Percentiles rank a stretch among this genome's conserved stretches.
Evolutionary conservation across 345 rosid genomes (phyloP).

Genomic region (Fremontodendron californicum): DNA sequence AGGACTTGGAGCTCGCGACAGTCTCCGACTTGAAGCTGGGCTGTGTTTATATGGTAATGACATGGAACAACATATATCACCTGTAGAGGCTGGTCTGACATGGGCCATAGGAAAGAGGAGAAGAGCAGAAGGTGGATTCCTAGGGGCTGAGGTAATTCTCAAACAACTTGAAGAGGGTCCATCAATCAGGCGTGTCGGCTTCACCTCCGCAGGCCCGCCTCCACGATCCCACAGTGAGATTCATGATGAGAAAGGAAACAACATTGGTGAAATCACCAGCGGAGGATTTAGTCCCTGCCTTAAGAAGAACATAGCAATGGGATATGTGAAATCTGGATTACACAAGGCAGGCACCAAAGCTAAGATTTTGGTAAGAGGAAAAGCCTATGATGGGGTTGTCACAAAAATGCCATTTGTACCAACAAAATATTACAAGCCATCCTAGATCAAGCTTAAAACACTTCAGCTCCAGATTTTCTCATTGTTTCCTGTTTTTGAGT

Average conservation of each 20-base stretch:
- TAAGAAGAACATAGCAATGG: conserved; percentile 97
- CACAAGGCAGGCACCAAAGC: conserved; percentile 85
- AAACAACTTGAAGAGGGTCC: conserved; percentile 87
- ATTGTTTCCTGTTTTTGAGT: neutral
- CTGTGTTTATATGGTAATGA: conserved; percentile 88
- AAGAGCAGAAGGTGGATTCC: conserved; percentile 89
- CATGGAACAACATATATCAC: conserved; percentile 87
- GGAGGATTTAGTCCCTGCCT: conserved; percentile 97
- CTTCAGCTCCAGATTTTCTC: neutral
- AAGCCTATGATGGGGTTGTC: conserved; percentile 73
- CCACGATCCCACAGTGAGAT: conserved; percentile 91
- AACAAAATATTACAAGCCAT: conserved; percentile 78
- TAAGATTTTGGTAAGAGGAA: conserved; percentile 77
- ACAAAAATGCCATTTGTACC: conserved; percentile 87
- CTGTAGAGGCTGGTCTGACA: conserved; percentile 89
- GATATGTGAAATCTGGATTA: conserved; percentile 85
- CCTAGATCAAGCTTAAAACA: conserved; percentile 31
- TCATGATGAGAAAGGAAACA: conserved; percentile 62
- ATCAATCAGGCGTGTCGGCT: conserved; percentile 75
- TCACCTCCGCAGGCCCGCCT: conserved; percentile 82
- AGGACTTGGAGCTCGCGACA: conserved; percentile 93
- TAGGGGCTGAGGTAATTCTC: conserved; percentile 82
- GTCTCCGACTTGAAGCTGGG: conserved; percentile 95
- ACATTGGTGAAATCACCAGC: conserved; percentile 89
- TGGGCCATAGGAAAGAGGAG: conserved; percentile 99